Evolutionary conservation across 371 early-diverging fungal species (phyloP).

Genomic region (Massospora cicadina): DNA sequence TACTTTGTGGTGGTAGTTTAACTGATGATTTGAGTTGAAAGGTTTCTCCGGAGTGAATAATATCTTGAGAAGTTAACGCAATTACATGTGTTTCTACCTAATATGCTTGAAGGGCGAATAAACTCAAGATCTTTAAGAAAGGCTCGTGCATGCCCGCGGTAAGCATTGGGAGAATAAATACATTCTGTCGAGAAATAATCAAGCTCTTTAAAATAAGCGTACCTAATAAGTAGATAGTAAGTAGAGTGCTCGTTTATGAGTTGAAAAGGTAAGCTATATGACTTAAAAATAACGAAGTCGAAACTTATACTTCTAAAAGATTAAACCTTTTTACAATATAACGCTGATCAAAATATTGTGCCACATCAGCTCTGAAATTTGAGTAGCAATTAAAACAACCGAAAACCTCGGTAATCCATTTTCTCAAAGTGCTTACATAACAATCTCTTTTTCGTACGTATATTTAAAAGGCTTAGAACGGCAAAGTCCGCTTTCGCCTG

Average conservation of each 20-base stretch:
- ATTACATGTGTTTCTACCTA: constrained; percentile 27
- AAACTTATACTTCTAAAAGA: no score
- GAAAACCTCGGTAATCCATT: no score
- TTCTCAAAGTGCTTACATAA: constrained; percentile 46
- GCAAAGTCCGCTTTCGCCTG: constrained; percentile 46
- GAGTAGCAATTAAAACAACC: no score
- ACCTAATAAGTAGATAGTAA: constrained; percentile 18
- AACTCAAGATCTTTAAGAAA: constrained; percentile 96
- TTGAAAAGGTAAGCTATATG: no score
- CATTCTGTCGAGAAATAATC: constrained; percentile 99
- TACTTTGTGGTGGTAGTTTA: constrained; percentile 39
- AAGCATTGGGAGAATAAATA: constrained; percentile 97
- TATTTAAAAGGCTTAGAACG: constrained; percentile 98
- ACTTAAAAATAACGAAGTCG: no score
- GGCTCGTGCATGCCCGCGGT: constrained; percentile 90
- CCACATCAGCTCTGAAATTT: no score
- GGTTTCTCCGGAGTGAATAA: constrained; percentile 87
- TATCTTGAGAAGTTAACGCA: constrained; percentile 31
- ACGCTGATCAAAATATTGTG: no score
- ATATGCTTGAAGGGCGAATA: constrained; percentile 77
- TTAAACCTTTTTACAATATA: no score
- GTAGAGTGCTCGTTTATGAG: constrained; percentile 9
- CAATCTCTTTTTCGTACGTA: constrained; percentile 99
- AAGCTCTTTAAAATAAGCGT: constrained; percentile 97
- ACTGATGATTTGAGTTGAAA: constrained; percentile 50